phyloP scores from a whole-genome alignment of 1,284 basidiomycete genomes.

The Puccinia coronata region DNA sequence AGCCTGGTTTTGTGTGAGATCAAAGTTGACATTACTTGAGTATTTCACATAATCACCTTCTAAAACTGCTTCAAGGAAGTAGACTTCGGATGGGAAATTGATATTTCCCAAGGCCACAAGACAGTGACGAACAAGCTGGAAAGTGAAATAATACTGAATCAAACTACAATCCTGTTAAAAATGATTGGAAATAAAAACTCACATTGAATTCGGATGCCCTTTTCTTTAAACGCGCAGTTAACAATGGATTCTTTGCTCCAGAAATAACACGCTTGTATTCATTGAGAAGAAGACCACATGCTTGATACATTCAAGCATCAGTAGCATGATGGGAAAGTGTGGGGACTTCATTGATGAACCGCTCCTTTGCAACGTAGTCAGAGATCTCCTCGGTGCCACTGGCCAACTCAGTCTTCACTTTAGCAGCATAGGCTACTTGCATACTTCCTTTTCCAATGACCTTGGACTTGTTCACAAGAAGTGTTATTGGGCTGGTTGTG shows the following conservation, averaged over 20 bases:
- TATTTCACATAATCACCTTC: background rate
- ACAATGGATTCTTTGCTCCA: background rate
- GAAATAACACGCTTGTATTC: background rate
- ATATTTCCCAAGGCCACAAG: background rate
- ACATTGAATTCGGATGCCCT: background rate
- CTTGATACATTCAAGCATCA: constrained; percentile 5
- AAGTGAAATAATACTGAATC: background rate
- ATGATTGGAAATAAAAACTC: background rate
- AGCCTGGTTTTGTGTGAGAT: background rate
- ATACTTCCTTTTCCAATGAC: constrained; percentile 3
- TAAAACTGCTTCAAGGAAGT: background rate
- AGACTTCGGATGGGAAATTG: background rate
- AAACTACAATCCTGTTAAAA: background rate
- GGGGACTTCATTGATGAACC: background rate
- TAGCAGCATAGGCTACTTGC: background rate
- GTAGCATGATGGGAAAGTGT: background rate
- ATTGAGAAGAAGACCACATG: background rate
- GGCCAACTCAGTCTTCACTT: background rate
- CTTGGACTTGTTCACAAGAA: background rate
- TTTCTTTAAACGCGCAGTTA: background rate
- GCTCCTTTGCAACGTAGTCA: background rate
- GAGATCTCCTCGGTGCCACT: background rate
- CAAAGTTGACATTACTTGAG: background rate
- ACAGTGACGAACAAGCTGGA: constrained; percentile 1
- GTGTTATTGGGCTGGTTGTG: background rate